Conservation (phyloP, 2,329 filamentous ascomycete species). For the Coniochaeta sp. region DNA sequence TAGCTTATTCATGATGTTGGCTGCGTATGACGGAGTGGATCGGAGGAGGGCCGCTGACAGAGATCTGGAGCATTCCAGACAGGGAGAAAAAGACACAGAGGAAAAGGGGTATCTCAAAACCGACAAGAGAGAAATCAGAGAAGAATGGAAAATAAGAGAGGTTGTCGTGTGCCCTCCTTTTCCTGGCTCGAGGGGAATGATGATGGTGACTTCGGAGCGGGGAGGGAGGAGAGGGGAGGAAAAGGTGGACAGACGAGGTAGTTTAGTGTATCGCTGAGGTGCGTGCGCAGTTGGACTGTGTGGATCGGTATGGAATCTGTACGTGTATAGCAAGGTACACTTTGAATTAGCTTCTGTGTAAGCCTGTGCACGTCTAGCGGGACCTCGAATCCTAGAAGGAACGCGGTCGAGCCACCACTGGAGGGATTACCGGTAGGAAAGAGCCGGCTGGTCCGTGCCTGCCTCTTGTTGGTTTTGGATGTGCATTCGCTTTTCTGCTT, state of each 20-base stretch:
- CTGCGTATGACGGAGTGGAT: constrained; percentile 2
- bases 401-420: background rate
- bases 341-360: too few relatives aligned
- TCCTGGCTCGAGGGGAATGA: background rate
- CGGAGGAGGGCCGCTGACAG: background rate
- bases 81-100: constrained; percentile 12
- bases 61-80: constrained; percentile 1
- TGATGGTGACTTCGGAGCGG: constrained; percentile 4
- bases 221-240: constrained; percentile 16
- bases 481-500: background rate
- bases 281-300: background rate
- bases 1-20: constrained; percentile 59
- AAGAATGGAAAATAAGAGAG: constrained; percentile 12
- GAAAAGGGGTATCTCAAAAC: constrained; percentile 33
- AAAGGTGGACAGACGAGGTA: constrained; percentile 2
- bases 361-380: background rate
- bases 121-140: constrained; percentile 11
- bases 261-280: background rate
- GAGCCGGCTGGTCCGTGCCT: background rate
- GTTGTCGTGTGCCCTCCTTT: constrained; percentile 17
- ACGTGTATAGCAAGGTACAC: background rate
- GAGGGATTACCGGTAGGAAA: background rate
- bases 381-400: background rate
- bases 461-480: background rate
- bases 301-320: background rate